Evolutionary conservation across 208 protist genomes (phyloP).

Genomic region (Acanthamoeba culbertsoni): DNA sequence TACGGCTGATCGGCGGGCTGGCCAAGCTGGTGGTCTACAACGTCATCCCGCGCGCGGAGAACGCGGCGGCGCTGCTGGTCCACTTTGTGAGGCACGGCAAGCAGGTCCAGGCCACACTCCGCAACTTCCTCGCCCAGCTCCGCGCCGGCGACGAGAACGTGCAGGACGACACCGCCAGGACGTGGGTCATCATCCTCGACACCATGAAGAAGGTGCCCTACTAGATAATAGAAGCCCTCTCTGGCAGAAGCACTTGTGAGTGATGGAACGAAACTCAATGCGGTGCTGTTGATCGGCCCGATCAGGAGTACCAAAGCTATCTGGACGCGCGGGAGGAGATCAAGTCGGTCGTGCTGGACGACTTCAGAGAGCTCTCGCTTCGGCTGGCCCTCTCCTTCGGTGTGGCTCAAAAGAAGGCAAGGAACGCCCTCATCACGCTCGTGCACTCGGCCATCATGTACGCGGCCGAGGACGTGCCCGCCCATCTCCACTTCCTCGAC

Average conservation of each 20-base stretch:
- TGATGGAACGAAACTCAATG: no score
- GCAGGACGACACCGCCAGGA: not conserved
- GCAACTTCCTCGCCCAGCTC: conserved; percentile 6
- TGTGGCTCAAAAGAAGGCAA: not conserved
- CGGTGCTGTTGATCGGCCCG: not conserved
- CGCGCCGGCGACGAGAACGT: not conserved
- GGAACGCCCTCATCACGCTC: not conserved
- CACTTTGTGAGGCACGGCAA: conserved; percentile 3
- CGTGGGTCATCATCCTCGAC: conserved; percentile 10
- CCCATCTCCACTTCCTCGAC: not conserved
- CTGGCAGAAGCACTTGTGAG: no score
- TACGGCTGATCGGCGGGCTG: not conserved
- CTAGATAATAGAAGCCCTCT: not conserved
- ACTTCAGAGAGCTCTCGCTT: conserved; percentile 34
- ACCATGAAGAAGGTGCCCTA: conserved; percentile 26
- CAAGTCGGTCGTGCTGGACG: conserved; percentile 15
- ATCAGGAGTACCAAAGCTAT: conserved; percentile 4
- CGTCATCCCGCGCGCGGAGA: conserved; percentile 1
- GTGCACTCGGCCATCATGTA: conserved; percentile 48
- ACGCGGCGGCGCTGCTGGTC: not conserved
- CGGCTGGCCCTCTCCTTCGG: conserved; percentile 8
- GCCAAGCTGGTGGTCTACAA: conserved; percentile 51
- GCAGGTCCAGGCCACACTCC: conserved; percentile 4
- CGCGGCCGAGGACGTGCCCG: conserved; percentile 16
- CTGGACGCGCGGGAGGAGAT: not conserved